Evolutionary conservation across 768 basidiomycete genomes (phyloP).

Genomic region (Suillus americanus): DNA sequence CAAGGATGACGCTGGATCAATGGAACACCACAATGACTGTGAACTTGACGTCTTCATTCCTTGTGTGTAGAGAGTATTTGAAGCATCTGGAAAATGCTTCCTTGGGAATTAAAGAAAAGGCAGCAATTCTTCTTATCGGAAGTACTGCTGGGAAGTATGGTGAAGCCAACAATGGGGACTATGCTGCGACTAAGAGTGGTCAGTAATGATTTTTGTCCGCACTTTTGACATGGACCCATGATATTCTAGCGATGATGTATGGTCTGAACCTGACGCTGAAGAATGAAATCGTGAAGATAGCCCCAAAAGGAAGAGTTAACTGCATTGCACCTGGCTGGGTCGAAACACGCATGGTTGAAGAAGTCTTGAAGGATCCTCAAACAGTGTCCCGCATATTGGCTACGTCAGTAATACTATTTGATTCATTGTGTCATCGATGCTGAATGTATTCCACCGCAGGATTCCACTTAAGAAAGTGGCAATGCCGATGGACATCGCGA

Average conservation of each 20-base stretch:
- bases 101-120: conserved; percentile 49
- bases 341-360: conserved; percentile 60
- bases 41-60: conserved; percentile 68
- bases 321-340: conserved; percentile 70
- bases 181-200: conserved; percentile 71
- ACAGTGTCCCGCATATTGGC: conserved; percentile 61
- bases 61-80: conserved; percentile 65
- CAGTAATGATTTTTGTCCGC: background rate
- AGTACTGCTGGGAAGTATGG: conserved; percentile 75
- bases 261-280: conserved; percentile 67
- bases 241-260: conserved; percentile 62
- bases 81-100: conserved; percentile 39
- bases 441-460: conserved; percentile 32
- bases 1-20: conserved; percentile 57
- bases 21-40: conserved; percentile 62
- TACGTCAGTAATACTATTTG: conserved; percentile 45
- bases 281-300: conserved; percentile 80
- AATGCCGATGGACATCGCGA: conserved; percentile 59
- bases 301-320: conserved; percentile 70
- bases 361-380: conserved; percentile 52
- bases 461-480: conserved; percentile 73
- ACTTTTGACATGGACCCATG: background rate
- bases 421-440: background rate
- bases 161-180: conserved; percentile 66
- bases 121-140: conserved; percentile 64